phyloP scores from a whole-genome alignment of 2,329 filamentous ascomycete species.

The Phaeomoniella chlamydospora region DNA sequence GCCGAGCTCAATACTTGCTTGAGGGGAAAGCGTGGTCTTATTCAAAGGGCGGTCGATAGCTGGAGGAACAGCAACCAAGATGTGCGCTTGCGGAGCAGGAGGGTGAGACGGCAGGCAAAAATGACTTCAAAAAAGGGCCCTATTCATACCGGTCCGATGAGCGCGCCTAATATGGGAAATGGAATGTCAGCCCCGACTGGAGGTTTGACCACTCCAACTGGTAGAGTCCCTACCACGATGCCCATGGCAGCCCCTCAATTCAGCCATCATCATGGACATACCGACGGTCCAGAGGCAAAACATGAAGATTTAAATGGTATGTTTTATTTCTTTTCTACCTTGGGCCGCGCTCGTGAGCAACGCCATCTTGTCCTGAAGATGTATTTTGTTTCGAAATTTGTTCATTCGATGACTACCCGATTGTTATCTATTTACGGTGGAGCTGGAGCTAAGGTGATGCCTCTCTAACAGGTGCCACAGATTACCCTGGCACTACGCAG shows the following conservation, averaged over 20 bases:
- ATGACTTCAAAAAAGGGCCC: constrained; percentile 71
- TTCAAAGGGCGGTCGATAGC: constrained; percentile 93
- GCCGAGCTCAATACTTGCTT: constrained; percentile 84
- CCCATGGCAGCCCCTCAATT: constrained; percentile 52
- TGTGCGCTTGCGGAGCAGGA: constrained; percentile 72
- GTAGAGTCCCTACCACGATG: constrained; percentile 27
- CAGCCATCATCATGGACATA: constrained; percentile 64
- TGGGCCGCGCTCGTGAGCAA: too few species aligned
- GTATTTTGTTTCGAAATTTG: too few species aligned
- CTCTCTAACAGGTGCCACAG: constrained; percentile 19
- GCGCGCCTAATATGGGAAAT: constrained; percentile 48
- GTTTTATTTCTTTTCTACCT: constrained; percentile 95
- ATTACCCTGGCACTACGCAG: constrained; percentile 34
- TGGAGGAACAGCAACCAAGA: constrained; percentile 99
- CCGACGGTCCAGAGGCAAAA: constrained; percentile 42
- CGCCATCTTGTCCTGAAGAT: too few species aligned
- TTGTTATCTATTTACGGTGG: too few species aligned
- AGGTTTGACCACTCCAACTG: constrained; percentile 36
- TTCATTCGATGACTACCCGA: too few species aligned
- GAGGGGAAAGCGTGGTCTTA: constrained; percentile 84
- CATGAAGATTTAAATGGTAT: constrained; percentile 83
- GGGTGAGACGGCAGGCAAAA: constrained; percentile 92
- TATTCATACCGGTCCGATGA: constrained; percentile 49
- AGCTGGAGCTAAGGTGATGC: not conserved
- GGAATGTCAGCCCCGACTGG: constrained; percentile 48